Base-by-base conservation (phyloP, 1,284 basidiomycete species). In the Sanghuangporus weigelae region DNA sequence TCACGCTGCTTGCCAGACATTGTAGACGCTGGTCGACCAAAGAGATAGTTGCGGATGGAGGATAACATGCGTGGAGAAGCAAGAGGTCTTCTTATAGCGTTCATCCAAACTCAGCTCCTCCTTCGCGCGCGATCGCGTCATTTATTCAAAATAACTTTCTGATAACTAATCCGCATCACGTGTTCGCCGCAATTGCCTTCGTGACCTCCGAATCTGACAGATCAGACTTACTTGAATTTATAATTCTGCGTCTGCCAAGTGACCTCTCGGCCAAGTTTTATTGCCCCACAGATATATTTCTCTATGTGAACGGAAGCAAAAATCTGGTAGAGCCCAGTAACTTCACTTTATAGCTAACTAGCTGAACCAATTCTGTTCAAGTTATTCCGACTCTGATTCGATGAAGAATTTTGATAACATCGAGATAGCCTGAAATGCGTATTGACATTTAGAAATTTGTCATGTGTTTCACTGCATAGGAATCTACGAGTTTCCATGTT, bases 21-120 rank as follows among this genome's bases (percentile, higher is more conserved):
- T 64, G 68, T 39, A 53, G 60, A 46, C 21, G 23, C 14, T 69
- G 62, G 26, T 51, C 49, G 48, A 38, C n/a, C 48, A 11, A 50
- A 53, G 49, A 60, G 36, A 19, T 19, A 40, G 59, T 39, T 53
- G 23, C 31, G 35, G 49, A 60, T 16, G 36, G 48, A 60, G 49
- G 48, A 53, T 11, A 60, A 60, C 59, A 60, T 60, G n/a, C 38
- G 50, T 21, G 56, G 38, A 42, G 56, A 57, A 11, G 39, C 19
- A 12, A 48, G 40, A 26, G 39, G 56, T 40, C 56, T 44, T 57
- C 56, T 57, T 57, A 57, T 57, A 46, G 56, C 56, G 56, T 48
- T 57, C 40, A 57, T 42, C 10, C 61, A 48, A 23, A 36, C 55
- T n/a, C 31, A 54, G 49, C 42, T 26, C 12, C 11, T 39, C 57